Evolutionary conservation across 805 yeast genomes (phyloP).

Genomic region (Metschnikowia henanensis): DNA sequence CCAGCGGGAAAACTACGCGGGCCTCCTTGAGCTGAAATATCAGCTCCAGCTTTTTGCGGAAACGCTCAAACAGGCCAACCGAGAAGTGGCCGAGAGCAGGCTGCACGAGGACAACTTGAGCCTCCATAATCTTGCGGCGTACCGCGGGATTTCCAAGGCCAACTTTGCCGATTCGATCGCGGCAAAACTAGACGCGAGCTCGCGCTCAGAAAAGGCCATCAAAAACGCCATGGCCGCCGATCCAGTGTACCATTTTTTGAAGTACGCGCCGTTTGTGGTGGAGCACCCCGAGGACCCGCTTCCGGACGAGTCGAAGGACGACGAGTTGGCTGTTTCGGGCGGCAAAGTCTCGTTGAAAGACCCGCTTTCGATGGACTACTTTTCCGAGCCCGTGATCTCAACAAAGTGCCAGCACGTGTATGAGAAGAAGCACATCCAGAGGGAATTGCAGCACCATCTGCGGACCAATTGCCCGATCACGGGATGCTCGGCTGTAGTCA

Average conservation of each 20-base stretch:
- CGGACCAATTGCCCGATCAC: conserved; percentile 55
- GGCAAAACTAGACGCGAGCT: conserved; percentile 1
- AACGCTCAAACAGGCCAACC: conserved; percentile 13
- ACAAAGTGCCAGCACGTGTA: conserved; percentile 60
- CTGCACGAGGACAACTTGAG: conserved; percentile 14
- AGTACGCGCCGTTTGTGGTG: conserved; percentile 48
- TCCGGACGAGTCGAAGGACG: conserved; percentile 54
- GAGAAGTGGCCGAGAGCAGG: conserved; percentile 10
- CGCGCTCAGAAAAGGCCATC: not conserved
- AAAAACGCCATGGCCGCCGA: conserved; percentile 10
- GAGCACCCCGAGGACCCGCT: conserved; percentile 62
- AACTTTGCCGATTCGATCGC: conserved; percentile 17
- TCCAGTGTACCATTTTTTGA: conserved; percentile 28
- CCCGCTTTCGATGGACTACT: conserved; percentile 58
- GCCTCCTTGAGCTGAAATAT: conserved; percentile 12
- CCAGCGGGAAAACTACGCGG: conserved; percentile 12
- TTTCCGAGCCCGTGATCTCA: conserved; percentile 54
- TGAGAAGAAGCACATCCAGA: conserved; percentile 47
- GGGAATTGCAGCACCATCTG: conserved; percentile 23
- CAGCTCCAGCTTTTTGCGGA: conserved; percentile 12
- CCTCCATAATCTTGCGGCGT: conserved; percentile 13
- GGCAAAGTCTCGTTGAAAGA: conserved; percentile 69
- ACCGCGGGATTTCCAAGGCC: conserved; percentile 5
- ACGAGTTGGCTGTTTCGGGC: conserved; percentile 66
- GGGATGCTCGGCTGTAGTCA: conserved; percentile 47